phyloP scores from a whole-genome alignment of 192 early-diverging fungal species.

The Entophlyctis luteolus region DNA sequence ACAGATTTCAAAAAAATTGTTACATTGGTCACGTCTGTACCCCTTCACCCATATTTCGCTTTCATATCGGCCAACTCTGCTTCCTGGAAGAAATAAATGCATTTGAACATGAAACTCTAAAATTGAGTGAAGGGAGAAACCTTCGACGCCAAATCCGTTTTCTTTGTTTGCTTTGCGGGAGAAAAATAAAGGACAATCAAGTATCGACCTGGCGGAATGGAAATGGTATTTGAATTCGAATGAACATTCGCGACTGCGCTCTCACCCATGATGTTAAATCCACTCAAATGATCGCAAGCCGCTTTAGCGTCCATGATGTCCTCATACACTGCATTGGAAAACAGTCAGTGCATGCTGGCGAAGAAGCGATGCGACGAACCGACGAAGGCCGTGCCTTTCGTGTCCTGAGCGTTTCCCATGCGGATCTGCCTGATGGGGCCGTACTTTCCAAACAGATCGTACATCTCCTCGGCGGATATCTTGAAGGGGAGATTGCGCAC shows the following conservation, averaged over 20 bases:
- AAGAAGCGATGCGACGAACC: constrained; percentile 24
- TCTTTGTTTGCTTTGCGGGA: constrained; percentile 73
- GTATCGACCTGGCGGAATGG: constrained; percentile 62
- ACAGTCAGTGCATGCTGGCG: background rate
- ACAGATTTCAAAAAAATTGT: too few relatives aligned
- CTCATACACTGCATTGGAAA: constrained; percentile 68
- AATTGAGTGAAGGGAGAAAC: background rate
- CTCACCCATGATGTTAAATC: constrained; percentile 83
- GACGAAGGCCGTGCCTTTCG: constrained; percentile 92
- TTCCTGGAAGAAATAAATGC: constrained; percentile 25
- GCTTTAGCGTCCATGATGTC: constrained; percentile 97
- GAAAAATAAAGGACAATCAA: constrained; percentile 91
- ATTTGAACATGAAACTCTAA: background rate
- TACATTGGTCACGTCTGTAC: too few relatives aligned
- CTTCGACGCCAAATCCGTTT: constrained; percentile 61
- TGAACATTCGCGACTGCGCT: background rate
- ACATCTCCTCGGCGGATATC: constrained; percentile 94
- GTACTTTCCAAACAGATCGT: constrained; percentile 96
- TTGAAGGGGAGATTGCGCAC: constrained; percentile 96
- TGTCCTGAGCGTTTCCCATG: constrained; percentile 78
- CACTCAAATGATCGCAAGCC: constrained; percentile 91
- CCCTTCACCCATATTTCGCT: constrained; percentile 43
- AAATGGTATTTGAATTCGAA: background rate
- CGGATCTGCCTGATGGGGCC: constrained; percentile 92
- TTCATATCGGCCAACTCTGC: constrained; percentile 43